Base-by-base conservation (phyloP, 192 early-diverging fungal genomes). In the Coemansia sp. region DNA sequence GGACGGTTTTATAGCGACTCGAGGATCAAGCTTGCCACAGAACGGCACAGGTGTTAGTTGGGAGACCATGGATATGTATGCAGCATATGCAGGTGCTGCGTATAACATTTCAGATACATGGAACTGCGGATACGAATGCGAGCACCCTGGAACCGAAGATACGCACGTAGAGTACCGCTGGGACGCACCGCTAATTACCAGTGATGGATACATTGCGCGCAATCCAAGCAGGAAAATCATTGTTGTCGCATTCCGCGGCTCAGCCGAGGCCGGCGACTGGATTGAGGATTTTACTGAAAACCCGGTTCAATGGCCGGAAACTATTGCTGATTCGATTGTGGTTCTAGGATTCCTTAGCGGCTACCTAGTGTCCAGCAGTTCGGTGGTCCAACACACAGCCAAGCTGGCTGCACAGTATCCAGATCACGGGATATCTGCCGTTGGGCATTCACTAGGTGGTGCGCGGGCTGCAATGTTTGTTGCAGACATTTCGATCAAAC, bases 361-460 rank as follows among this genome's bases (percentile, higher is more conserved):
- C 7, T 78, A 72, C 25, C 50, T 50, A 23, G 28, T 54, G 27
- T 39, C 53, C 36, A 40, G 42, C 35, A 23, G 19, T 1, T 27
- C 27, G 34, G 53, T 64, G 9, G 34, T 55, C n/a, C 28, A 53
- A 10, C 34, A 35, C 4, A 38, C 52, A 21, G 20, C 28, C 22
- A 30, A 14, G 3, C 48, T 72, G 23, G 53, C 57, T 7, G 30
- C 11, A n/a, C 15, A 43, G 34, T 60, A 64, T 28, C 75, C 75
- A 4, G 58, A 48, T 11, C 57, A 72, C 34, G 41, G 1, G 6
- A 61, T 78, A 36, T 35, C 60, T 28, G 61, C 64, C 5, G 50
- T 53, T 1, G 75, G 75, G 2, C 69, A 72, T 28, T 77, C 74
- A 14, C 55, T 77, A 9, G 74, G 74, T 14, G 74, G 62, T 0